Conservation (phyloP, 2,329 filamentous ascomycete genomes). For the Blastomyces percursus region DNA sequence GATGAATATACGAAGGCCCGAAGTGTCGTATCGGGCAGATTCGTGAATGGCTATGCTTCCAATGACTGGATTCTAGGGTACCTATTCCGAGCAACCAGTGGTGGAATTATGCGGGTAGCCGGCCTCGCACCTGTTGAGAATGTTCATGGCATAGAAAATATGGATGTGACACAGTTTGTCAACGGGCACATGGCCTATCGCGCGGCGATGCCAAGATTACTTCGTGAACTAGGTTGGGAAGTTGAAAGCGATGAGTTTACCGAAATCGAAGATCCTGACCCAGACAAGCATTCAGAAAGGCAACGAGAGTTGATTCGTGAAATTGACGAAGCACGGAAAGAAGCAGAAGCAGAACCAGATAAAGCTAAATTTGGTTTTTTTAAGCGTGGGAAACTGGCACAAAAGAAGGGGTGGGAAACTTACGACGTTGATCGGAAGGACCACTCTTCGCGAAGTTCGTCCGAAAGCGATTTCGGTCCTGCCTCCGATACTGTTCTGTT, state of each 20-base stretch:
- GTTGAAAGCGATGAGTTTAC: slow-evolving; percentile 89
- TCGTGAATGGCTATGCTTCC: slow-evolving; percentile 85
- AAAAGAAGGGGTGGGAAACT: slow-evolving; percentile 88
- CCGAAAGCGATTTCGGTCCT: slow-evolving; percentile 20
- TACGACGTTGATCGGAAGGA: slow-evolving; percentile 57
- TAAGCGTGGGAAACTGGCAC: slow-evolving; percentile 58
- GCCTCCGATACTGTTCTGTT: slow-evolving; percentile 57
- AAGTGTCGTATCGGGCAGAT: slow-evolving; percentile 80
- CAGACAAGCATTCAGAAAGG: slow-evolving; percentile 76
- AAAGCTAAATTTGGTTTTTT: slow-evolving; percentile 67
- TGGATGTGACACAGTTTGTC: slow-evolving; percentile 76
- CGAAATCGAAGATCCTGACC: slow-evolving; percentile 95
- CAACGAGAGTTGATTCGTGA: slow-evolving; percentile 92
- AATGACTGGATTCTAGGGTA: slow-evolving; percentile 98
- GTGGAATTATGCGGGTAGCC: slow-evolving; percentile 79
- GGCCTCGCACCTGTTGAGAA: slow-evolving; percentile 67
- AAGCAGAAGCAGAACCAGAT: slow-evolving; percentile 69
- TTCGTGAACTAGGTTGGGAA: slow-evolving; percentile 80
- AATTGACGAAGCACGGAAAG: slow-evolving; percentile 84
- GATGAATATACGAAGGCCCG: slow-evolving; percentile 77
- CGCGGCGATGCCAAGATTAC: slow-evolving; percentile 74
- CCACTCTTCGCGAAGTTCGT: slow-evolving; percentile 19
- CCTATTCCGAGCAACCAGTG: slow-evolving; percentile 85
- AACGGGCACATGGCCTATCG: slow-evolving; percentile 96
- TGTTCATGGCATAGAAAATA: slow-evolving; percentile 75